Conservation (phyloP, 345 rosid genomes). For the Arabidopsis suecica region DNA sequence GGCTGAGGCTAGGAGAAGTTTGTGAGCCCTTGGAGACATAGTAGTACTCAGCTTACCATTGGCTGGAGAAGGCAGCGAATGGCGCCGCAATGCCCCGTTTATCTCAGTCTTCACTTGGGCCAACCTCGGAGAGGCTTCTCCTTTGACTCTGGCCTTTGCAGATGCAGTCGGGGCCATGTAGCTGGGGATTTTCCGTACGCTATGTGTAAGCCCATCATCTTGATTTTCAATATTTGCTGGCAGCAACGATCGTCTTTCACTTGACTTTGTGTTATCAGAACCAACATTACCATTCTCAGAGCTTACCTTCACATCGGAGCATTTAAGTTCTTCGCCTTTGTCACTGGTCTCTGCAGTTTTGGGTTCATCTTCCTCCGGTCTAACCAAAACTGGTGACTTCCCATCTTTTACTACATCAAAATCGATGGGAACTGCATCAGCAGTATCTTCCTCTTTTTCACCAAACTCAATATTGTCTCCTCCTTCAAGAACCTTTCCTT, state of each 20-base stretch:
- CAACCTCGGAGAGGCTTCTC: conserved; percentile 63
- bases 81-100: conserved; percentile 59
- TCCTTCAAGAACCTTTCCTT: conserved; percentile 23
- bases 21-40: conserved; percentile 61
- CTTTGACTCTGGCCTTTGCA: conserved; percentile 75
- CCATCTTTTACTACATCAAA: conserved; percentile 41
- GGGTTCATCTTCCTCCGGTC: conserved; percentile 40
- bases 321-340: conserved; percentile 46
- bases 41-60: conserved; percentile 55
- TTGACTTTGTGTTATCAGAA: conserved; percentile 51
- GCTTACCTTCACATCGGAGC: conserved; percentile 43
- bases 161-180: conserved; percentile 92
- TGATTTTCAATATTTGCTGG: conserved; percentile 55
- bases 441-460: conserved; percentile 45
- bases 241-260: conserved; percentile 62
- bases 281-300: conserved; percentile 45
- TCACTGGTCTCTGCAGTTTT: conserved; percentile 47
- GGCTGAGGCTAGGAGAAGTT: conserved; percentile 56
- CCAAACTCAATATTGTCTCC: neutral
- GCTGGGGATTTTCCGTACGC: conserved; percentile 66
- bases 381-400: conserved; percentile 18
- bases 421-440: conserved; percentile 36
- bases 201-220: conserved; percentile 53
- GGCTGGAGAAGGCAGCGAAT: conserved; percentile 69
- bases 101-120: conserved; percentile 53